phyloP scores from a whole-genome alignment of 1,284 basidiomycete species.

The Microbotryum violaceum region DNA sequence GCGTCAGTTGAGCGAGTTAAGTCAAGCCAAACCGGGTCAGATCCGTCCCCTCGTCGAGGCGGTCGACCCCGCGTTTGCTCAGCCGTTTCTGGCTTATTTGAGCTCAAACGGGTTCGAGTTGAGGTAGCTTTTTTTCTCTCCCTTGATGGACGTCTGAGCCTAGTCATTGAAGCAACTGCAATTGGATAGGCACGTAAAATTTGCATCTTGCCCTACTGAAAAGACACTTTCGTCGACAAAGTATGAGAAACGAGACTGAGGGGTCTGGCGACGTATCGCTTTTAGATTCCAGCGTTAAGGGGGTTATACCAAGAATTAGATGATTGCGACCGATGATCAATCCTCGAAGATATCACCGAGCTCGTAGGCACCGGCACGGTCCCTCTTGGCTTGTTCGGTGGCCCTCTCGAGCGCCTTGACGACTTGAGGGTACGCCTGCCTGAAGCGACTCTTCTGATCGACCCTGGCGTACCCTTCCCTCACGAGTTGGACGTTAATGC shows the following conservation, averaged over 20 bases:
- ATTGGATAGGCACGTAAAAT: no score
- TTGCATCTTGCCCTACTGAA: no score
- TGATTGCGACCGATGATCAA: not conserved
- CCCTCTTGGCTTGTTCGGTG: slow-evolving; percentile 27
- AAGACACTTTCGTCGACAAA: no score
- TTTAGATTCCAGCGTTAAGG: no score
- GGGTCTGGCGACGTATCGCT: no score
- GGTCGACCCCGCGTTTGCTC: slow-evolving; percentile 37
- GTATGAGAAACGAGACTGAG: no score
- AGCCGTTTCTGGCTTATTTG: slow-evolving; percentile 41
- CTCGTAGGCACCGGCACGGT: slow-evolving; percentile 25
- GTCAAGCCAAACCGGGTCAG: slow-evolving; percentile 41
- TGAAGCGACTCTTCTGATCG: slow-evolving; percentile 27
- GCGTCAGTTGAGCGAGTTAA: slow-evolving; percentile 37
- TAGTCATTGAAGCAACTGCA: not conserved
- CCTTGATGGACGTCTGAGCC: not conserved
- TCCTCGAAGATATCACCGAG: slow-evolving; percentile 24
- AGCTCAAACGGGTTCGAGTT: slow-evolving; percentile 31
- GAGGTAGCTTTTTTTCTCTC: not conserved
- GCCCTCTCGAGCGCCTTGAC: slow-evolving; percentile 32
- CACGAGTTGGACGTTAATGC: slow-evolving; percentile 33
- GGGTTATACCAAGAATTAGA: no score
- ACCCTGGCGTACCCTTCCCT: slow-evolving; percentile 32
- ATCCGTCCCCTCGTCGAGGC: slow-evolving; percentile 38
- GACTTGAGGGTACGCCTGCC: slow-evolving; percentile 32